Evolutionary conservation across 768 basidiomycete species (phyloP), one percentile per base, ranked within the genome.

Genomic region (Obba rivulosa): DNA sequence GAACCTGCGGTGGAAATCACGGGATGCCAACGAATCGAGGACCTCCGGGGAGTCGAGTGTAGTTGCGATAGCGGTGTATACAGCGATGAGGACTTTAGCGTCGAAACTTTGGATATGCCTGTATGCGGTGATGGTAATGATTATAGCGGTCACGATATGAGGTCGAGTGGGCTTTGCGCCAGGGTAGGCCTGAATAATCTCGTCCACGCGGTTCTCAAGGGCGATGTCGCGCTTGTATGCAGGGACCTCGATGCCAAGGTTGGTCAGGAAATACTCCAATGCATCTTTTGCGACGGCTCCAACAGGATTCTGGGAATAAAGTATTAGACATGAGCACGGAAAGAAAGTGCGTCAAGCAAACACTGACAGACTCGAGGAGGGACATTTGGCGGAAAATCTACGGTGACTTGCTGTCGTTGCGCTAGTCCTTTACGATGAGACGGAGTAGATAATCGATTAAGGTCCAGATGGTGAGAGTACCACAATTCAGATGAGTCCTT

Each of bases 21-120:
- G 13, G 16, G 31, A 17, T 2, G 31, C 13, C 11, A 42, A 5
- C 4, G 41, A 21, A 17, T 43, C 34, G 21, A 35, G 23, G 14
- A 49, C 22, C 13, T 37, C 21, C 3, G 28, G 20, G 16, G 41
- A 20, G 37, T 49, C 48, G 17, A 49, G 24, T 16, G n/a, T 20
- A n/a, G 25, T 41, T 9, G 35, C 16, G 28, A 49, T 24, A 7
- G 41, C 48, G 21, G 16, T 41, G 20, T 22, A 43, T 16, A 49
- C 11, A 2, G 48, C 34, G 25, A 49, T 49, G 9, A 21, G n/a
- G n/a, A 31, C 41, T 23, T 41, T 49, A 4, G 41, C 18, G 7
- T 49, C 48, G 34, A 43, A 11, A 36, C 28, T 49, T 8, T 4
- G 20, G 22, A 49, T 43, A 25, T 49, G 48, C 21, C n/a, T 21